phyloP scores from a whole-genome alignment of 2,329 filamentous ascomycete species.

The Arthrobotrys sphaeroides region DNA sequence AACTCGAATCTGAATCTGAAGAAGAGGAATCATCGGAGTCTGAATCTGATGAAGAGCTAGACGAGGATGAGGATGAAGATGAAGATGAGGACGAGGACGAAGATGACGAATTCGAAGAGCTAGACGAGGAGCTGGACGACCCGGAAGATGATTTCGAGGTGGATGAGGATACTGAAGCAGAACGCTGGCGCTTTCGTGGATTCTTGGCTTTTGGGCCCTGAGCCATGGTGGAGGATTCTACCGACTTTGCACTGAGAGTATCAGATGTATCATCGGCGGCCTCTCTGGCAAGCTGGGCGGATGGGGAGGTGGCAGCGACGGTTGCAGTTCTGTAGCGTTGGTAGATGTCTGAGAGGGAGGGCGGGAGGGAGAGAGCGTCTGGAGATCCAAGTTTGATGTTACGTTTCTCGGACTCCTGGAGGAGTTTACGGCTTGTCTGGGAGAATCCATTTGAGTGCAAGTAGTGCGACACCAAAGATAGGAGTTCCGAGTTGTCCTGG shows the following conservation, averaged over 20 bases:
- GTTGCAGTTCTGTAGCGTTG: constrained; percentile 20
- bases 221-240: constrained; percentile 2
- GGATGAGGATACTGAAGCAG: constrained; percentile 38
- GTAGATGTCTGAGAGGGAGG: constrained; percentile 40
- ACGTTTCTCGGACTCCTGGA: constrained; percentile 24
- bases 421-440: constrained; percentile 22
- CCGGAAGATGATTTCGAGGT: constrained; percentile 13
- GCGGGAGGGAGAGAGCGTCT: constrained; percentile 11
- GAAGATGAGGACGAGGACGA: constrained; percentile 60
- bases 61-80: constrained; percentile 55
- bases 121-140: constrained; percentile 16
- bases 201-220: constrained; percentile 21
- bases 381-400: constrained; percentile 35
- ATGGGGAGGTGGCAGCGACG: constrained; percentile 17
- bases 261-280: constrained; percentile 52
- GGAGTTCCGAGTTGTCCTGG: constrained; percentile 26
- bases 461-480: constrained; percentile 37
- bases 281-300: constrained; percentile 47
- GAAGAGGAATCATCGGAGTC: constrained; percentile 55
- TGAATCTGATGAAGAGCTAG: constrained; percentile 30
- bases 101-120: constrained; percentile 56
- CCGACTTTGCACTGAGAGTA: constrained; percentile 45
- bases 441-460: constrained; percentile 38
- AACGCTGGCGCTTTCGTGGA: constrained; percentile 43
- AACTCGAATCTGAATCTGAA: constrained; percentile 54